phyloP scores from a whole-genome alignment of 2,329 filamentous ascomycete genomes.

The Ceratocystis papillata region DNA sequence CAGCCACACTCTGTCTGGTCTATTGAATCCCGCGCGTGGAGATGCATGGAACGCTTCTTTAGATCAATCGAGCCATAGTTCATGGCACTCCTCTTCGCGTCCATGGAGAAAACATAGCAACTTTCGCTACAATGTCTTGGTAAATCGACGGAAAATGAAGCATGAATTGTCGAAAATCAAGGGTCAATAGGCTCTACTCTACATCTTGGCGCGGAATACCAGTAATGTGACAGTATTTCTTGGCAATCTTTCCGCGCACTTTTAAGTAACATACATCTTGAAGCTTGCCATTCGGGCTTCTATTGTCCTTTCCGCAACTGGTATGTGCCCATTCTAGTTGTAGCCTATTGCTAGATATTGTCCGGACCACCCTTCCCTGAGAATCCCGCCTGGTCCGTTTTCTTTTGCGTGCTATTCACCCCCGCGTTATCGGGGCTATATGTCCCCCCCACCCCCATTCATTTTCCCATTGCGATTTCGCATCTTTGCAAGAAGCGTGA shows the following conservation, averaged over 20 bases:
- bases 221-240: background rate
- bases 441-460: background rate
- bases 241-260: background rate
- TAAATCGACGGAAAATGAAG: background rate
- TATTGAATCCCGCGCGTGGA: background rate
- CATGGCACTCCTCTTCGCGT: background rate
- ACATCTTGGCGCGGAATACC: background rate
- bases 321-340: background rate
- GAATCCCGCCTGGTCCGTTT: background rate
- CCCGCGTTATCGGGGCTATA: background rate
- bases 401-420: background rate
- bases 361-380: background rate
- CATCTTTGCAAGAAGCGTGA: background rate
- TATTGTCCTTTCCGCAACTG: background rate
- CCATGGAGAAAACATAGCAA: background rate
- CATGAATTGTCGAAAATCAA: background rate
- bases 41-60: background rate
- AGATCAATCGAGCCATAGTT: background rate
- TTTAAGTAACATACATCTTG: background rate
- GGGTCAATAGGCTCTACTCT: background rate
- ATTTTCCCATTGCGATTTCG: background rate
- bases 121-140: background rate
- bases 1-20: background rate
- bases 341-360: too few relatives aligned
- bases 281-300: background rate